Base-by-base conservation (phyloP, 2,329 filamentous ascomycete genomes). In the Penicillium olsonii region DNA sequence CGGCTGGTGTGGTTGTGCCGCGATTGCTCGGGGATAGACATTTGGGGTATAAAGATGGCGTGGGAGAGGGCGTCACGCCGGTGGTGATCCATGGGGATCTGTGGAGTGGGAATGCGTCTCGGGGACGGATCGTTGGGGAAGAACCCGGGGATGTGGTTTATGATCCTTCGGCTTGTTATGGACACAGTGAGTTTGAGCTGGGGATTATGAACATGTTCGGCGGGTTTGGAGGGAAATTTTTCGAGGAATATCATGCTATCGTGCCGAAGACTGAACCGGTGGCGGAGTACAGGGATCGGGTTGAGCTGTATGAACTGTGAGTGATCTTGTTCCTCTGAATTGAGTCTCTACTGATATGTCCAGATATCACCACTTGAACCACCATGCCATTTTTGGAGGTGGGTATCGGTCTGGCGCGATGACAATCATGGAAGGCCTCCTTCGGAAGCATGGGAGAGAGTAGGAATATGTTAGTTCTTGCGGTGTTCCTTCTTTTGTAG, bases 191-290 rank as follows among this genome's bases (percentile, higher is more conserved):
- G 75, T 96, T 87, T 69, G 92, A 96, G 59, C 75, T 95, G 44
- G 92, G 92, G 0, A 96, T 95, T 58, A 96, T 96, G 91, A 83
- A 81, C 43, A 95, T 96, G 91, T 97, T 96, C 78, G 92, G 92
- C 0, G 92, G 92, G 0, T 96, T 95, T 69, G 84, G 84, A 0
- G 62, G 69, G 0, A 69, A 65, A 1, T 95, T 96, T 62, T 84
- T 88, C 78, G 79, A 79, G 26, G 89, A 94, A 66, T 97, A 96
- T 67, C 83, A 88, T 67, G 68, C 75, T 33, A 65, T 90, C 19
- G 84, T 92, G 39, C 87, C 87, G 0, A 95, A 87, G 74, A 85
- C 87, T 8, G 88, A 95, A 67, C 92, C 92, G 0, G 79, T 77
- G 10, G 83, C 81, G 10, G 92, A 97, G 75, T 96, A 89, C 76